Evolutionary conservation across 768 basidiomycete species (phyloP).

Genomic region (Clathrus columnatus): DNA sequence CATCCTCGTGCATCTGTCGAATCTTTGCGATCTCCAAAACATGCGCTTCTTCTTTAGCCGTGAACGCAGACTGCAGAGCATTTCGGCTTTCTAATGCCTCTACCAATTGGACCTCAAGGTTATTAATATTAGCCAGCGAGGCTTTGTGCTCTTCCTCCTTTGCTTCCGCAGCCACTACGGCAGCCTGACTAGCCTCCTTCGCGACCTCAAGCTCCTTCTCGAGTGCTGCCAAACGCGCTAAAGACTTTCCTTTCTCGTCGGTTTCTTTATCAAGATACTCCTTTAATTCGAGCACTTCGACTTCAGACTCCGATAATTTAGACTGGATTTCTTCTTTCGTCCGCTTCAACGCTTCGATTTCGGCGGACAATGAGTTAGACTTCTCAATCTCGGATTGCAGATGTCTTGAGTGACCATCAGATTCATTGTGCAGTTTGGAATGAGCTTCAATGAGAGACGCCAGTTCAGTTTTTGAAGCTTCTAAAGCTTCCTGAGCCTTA

Average conservation of each 20-base stretch:
- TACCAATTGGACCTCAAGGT: constrained; percentile 39
- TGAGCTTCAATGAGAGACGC: constrained; percentile 45
- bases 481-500: constrained; percentile 55
- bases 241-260: constrained; percentile 43
- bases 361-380: constrained; percentile 35
- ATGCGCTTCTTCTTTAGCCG: constrained; percentile 40
- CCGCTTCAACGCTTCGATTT: constrained; percentile 42
- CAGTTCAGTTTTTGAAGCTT: constrained; percentile 43
- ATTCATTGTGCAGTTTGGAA: constrained; percentile 38
- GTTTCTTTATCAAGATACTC: constrained; percentile 59
- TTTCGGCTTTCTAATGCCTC: constrained; percentile 39
- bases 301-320: constrained; percentile 72
- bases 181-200: constrained; percentile 37
- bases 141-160: constrained; percentile 39
- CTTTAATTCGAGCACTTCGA: constrained; percentile 70
- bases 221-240: constrained; percentile 38
- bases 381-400: constrained; percentile 39
- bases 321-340: constrained; percentile 64
- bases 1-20: constrained; percentile 35
- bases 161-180: constrained; percentile 36
- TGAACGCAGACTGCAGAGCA: constrained; percentile 35
- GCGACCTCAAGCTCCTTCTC: constrained; percentile 48
- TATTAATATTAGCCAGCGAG: constrained; percentile 35
- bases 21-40: constrained; percentile 41
- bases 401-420: constrained; percentile 34